Base-by-base conservation (phyloP, 1,284 basidiomycete species). In the Sporisorium reilianum region DNA sequence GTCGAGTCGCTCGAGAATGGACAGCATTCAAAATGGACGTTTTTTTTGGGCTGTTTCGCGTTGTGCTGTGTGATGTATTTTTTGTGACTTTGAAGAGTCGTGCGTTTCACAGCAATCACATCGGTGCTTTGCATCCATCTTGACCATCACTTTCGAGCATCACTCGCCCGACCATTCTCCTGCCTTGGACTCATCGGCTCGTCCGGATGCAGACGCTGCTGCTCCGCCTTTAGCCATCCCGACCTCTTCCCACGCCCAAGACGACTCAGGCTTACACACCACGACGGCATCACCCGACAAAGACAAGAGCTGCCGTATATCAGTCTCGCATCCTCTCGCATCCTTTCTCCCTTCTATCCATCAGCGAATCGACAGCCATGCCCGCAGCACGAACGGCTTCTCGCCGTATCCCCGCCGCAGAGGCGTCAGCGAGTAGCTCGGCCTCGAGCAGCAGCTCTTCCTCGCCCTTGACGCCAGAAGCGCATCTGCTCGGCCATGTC, bases 401-500 rank as follows among this genome's bases (percentile, higher is more conserved):
- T 6, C 61, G 64, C 64, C 71, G 71, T 38, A 18, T 65, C 11
- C 57, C 70, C 9, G 64, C 61, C 36, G 10, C 56, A 20, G 44
- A 63, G 4, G 51, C 55, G 42, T 64, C 57, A 18, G 55, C 18
- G 6, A 60, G 48, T 25, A 53, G 49, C 30, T 58, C 58, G n/a
- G 51, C 65, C 16, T 68, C 58, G 30, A 62, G 58, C 50, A 64
- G 57, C 41, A 57, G 46, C 42, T 51, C 51, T 12, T 48, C 60
- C 2, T 68, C 65, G 5, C 61, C 62, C 2, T n/a, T 50, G 28
- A 68, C 62, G 4, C 62, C 65, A n/a, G 66, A 69, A 23, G 36
- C 36, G 14, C 57, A 67, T 42, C 71, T 77, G 32, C 71, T 77
- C 25, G 40, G 18, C 7, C 65, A 79, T 48, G 71, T 75, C 58